Percentiles rank a stretch among this genome's conserved stretches.
Evolutionary conservation across 1,284 basidiomycete species (phyloP).

Genomic region (Leucoagaricus sp.): DNA sequence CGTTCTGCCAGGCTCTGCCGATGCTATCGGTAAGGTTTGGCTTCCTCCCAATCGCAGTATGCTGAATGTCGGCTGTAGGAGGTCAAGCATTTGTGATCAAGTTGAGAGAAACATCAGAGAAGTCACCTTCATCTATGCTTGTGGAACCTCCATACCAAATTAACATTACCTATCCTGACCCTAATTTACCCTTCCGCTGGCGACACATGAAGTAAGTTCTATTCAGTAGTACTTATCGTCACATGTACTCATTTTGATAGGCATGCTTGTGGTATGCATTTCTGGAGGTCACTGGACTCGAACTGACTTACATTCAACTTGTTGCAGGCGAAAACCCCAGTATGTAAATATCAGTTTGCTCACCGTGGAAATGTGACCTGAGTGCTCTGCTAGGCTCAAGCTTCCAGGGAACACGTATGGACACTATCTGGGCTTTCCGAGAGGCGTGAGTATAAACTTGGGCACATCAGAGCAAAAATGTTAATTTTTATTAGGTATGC

Average conservation of each 20-base stretch:
- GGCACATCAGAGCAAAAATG: background rate
- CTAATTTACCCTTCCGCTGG: slow-evolving; percentile 44
- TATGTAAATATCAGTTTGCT: slow-evolving; percentile 19
- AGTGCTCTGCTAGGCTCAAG: slow-evolving; percentile 33
- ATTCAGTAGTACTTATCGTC: slow-evolving; percentile 1
- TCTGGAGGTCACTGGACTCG: background rate
- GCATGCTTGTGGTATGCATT: slow-evolving; percentile 55
- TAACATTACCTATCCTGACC: slow-evolving; percentile 40
- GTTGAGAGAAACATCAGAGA: slow-evolving; percentile 54
- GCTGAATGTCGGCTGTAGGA: slow-evolving; percentile 28
- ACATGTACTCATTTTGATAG: slow-evolving; percentile 30
- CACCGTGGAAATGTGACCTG: no score
- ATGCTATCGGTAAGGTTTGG: slow-evolving; percentile 41
- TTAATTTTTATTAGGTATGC: slow-evolving; percentile 49
- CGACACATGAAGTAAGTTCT: slow-evolving; percentile 56
- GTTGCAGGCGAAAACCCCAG: slow-evolving; percentile 47
- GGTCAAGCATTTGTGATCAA: slow-evolving; percentile 73
- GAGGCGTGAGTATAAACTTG: slow-evolving; percentile 38
- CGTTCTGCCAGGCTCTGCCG: slow-evolving; percentile 45
- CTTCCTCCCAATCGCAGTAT: background rate
- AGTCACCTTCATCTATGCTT: slow-evolving; percentile 56
- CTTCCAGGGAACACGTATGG: slow-evolving; percentile 54
- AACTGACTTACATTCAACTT: background rate
- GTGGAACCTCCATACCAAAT: slow-evolving; percentile 55
- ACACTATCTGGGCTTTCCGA: slow-evolving; percentile 60